These are phyloP conservation scores for Bipolaris oryzae DNA, from an alignment of 2,329 filamentous ascomycete species.

Conservation along the genomic window DNA sequence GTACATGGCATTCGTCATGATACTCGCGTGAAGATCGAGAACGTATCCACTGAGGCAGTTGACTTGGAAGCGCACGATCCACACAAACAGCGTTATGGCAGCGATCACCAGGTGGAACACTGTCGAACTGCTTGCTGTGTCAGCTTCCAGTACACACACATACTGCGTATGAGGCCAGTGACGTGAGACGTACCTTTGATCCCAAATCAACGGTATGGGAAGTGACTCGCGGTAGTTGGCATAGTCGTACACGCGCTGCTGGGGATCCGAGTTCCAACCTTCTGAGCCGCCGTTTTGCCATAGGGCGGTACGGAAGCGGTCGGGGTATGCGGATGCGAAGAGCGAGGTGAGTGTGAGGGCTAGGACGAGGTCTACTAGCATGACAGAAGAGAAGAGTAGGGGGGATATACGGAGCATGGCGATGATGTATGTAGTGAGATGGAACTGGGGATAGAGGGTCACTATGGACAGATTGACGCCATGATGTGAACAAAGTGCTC, in stretches of 20 bases:
- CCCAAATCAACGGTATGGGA: conserved; percentile 26
- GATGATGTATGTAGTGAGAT: background rate
- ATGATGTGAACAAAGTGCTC: background rate
- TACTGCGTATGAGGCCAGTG: background rate
- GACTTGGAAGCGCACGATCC: conserved; percentile 20
- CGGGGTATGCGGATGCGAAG: conserved; percentile 17
- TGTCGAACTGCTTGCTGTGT: conserved; percentile 9
- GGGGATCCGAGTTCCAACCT: conserved; percentile 29
- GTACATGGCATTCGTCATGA: conserved; percentile 22
- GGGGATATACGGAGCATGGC: conserved; percentile 2
- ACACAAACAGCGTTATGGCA: conserved; percentile 17
- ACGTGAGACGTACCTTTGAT: conserved; percentile 16
- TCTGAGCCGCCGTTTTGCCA: conserved; percentile 21
- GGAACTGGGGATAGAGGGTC: too few species aligned
- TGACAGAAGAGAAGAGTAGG: conserved; percentile 3
- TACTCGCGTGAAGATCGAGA: conserved; percentile 13
- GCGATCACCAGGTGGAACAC: conserved; percentile 18
- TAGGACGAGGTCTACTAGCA: conserved; percentile 13
- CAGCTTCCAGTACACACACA: background rate
- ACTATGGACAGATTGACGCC: background rate
- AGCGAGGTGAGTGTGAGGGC: conserved; percentile 14
- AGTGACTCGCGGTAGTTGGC: conserved; percentile 25
- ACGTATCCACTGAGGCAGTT: conserved; percentile 7
- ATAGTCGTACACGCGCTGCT: conserved; percentile 22
- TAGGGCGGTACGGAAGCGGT: conserved; percentile 12